phyloP scores from a whole-genome alignment of 2,329 filamentous ascomycete genomes.

The Colletotrichum sp. region DNA sequence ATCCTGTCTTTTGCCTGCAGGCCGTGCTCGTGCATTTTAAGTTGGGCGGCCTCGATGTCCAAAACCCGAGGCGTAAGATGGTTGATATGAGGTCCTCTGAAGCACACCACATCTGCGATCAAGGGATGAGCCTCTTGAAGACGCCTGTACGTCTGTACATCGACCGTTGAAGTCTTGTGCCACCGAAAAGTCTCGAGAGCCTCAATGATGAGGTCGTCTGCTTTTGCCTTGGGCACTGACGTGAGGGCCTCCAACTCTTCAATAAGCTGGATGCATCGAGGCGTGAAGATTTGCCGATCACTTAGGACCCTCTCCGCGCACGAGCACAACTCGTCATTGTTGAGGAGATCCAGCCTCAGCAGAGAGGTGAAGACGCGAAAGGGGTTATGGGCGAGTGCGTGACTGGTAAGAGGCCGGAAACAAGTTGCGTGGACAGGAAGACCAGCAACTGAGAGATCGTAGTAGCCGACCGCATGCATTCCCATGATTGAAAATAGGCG shows the following conservation, averaged over 20 bases:
- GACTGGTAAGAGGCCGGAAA: constrained; percentile 45
- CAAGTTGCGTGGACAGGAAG: constrained; percentile 57
- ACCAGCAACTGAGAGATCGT: constrained; percentile 50
- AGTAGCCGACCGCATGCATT: constrained; percentile 56
- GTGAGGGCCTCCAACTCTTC: constrained; percentile 14
- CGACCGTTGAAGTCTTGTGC: constrained; percentile 44
- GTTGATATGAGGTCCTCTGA: constrained; percentile 52
- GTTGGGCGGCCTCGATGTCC: constrained; percentile 50
- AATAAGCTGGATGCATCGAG: constrained; percentile 39
- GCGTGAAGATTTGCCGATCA: constrained; percentile 45
- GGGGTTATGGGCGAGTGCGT: constrained; percentile 43
- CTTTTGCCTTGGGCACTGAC: constrained; percentile 22
- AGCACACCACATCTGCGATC: constrained; percentile 49
- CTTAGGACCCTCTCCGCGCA: constrained; percentile 36
- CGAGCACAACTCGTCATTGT: constrained; percentile 27
- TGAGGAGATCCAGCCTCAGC: constrained; percentile 44
- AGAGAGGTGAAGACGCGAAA: constrained; percentile 44
- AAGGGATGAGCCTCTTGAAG: constrained; percentile 49
- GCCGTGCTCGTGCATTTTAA: constrained; percentile 41
- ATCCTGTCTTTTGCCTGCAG: constrained; percentile 52
- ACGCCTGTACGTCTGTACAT: constrained; percentile 41
- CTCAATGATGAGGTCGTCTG: constrained; percentile 41
- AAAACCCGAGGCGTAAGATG: constrained; percentile 56
- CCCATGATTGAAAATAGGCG: constrained; percentile 51
- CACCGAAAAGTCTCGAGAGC: constrained; percentile 52